Base-by-base conservation (phyloP, 305 asterid genomes). In the Nicotiana rustica region DNA sequence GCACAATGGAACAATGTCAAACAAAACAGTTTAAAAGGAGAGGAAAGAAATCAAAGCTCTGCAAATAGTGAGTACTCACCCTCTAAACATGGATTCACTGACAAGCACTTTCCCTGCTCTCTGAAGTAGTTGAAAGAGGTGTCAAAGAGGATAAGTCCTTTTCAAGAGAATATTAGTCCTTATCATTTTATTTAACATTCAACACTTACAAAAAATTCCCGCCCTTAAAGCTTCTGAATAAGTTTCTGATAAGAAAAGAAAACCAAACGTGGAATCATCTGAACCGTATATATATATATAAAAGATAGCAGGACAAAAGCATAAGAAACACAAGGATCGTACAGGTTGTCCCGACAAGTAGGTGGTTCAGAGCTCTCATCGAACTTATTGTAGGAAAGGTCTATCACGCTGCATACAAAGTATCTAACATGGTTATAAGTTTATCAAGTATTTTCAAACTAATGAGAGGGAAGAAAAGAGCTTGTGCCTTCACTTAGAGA, bases 371-470 rank as follows among this genome's bases (percentile, higher is more conserved):
- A 85, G 82, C 62, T 84, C 86, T 81, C 84, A 0, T 68, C 31
- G 73, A 92, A 89, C 83, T 87, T 90, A 67, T 92, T 91, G 90
- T 90, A 92, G 31, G 97, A 91, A 87, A 92, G 87, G 86, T 92
- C 97, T 41, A 87, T 83, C 77, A 17, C 68, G 10, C 93, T 90
- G 90, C 83, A 70, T 84, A 83, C 8, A 19, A 84, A 4, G 10
- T 52, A 14, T 73, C 79, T 2, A 10, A 52, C 64, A 75, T 6
- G 14, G 79, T 73, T 73, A 25, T 13, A 25, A 49, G 25, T 57
- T 75, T 36, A 75, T 75, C 78, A 52, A 25, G 64, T 75, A 52
- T 2, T 75, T 73, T 25, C 64, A 75, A 6, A 21, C 64, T 75
- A 75, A 75, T 73, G 64, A 73, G 79, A 17, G 29, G 10, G 41